Base-by-base conservation (phyloP, 345 rosid species). In the Excoecaria agallocha region DNA sequence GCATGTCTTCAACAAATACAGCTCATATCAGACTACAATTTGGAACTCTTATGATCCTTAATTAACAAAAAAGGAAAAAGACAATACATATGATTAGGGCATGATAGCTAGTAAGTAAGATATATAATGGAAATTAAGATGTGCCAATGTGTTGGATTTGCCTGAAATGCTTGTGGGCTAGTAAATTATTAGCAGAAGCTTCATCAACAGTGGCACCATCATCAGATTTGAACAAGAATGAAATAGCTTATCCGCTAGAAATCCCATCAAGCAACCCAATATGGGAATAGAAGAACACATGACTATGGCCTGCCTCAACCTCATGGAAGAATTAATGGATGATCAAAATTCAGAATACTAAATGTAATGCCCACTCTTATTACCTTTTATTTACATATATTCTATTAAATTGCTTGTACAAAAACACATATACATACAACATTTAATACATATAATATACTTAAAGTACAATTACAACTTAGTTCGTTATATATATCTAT, bases 121-220 rank as follows among this genome's bases (percentile, higher is more conserved):
- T 30, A n/a, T n/a, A n/a, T n/a, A 30, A 43, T 43, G 12, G 15
- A 13, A 22, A 25, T 37, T 45, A 76, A 67, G 77, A 45, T 16
- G 35, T 59, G 0, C 59, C 71, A 51, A 78, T 45, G 16, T 71
- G 81, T 67, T 77, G 81, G 50, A 68, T 15, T 57, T 71, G 74
- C 46, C 8, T 48, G 67, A 78, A 78, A 57, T 81, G 81, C 30
- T 74, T 70, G 30, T 81, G 77, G 59, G 84, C 78, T 0, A 61
- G 50, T 20, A 39, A 45, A 65, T 66, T 66, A 22, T 41, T 37
- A 1, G 71, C 22, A n/a, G 49, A 43, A 7, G 77, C 66, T 67
- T 49, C 57, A 67, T 25, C 59, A 50, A 41, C 10, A n/a, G 17
- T 51, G 24, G 19, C 20, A n/a, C 68, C 25, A 5, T 68, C 65